Base-by-base conservation (phyloP, 805 yeast genomes). In the Pichia sporocuriosa region DNA sequence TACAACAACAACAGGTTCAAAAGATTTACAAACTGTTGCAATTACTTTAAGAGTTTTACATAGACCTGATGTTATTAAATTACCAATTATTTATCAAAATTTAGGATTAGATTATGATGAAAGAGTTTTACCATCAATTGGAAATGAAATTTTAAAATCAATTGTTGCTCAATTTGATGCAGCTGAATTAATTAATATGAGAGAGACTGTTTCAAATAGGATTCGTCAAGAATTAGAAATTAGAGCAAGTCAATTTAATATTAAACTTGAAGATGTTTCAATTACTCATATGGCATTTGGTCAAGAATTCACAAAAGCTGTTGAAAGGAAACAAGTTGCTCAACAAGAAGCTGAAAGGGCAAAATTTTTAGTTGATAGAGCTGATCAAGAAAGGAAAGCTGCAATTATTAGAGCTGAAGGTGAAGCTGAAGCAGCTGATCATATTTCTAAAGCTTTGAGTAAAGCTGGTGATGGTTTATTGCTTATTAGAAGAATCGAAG, bases 311-410 rank as follows among this genome's bases (percentile, higher is more conserved):
- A 93, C 98, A 41, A 89, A 85, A 65, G 97, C 98, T 26, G 98
- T 93, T 46, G 98, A 93, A 68, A 95, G 86, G 68, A 93, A 93
- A 63, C 97, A 93, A 67, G 94, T 93, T 66, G 98, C 98, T 25
- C 98, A 93, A 69, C 98, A 93, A 67, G 98, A 93, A 61, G 97
- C 98, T 20, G 97, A 93, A 70, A 77, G 98, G 53, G 96, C 97
- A 45, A 84, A 83, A 58, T 93, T 78, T 59, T 70, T 86, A 40
- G 97, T 93, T 42, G 97, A 89, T 59, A 84, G 84, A 61, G 97
- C 97, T 8, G 97, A 93, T 65, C 98, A 93, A 68, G 97, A 90
- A 65, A 79, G 95, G 61, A 89, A 84, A 63, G 98, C 97, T 2
- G 70, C 85, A 36, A 87, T 93, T 55, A 89, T 93, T 52, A 79